Percentiles rank a stretch among this genome's conserved stretches.
Conservation (phyloP, 2,329 filamentous ascomycete genomes). For the Dactylonectria estremocensis region DNA sequence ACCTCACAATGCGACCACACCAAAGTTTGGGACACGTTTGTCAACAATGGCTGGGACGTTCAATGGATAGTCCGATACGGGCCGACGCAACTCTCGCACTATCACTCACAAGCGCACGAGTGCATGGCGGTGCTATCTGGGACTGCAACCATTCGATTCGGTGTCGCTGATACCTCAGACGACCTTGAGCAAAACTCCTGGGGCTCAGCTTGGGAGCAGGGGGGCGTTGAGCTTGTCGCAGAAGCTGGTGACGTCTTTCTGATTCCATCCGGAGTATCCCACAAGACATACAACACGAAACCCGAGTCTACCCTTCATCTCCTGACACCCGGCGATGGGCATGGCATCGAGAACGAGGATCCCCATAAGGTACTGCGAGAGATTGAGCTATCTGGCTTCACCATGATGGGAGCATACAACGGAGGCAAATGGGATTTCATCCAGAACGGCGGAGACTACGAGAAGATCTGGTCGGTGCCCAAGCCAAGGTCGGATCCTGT, state of each 20-base stretch:
- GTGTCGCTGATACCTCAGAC: slow-evolving; percentile 63
- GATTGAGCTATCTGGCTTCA: slow-evolving; percentile 53
- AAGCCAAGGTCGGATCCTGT: slow-evolving; percentile 41
- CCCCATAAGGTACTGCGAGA: slow-evolving; percentile 53
- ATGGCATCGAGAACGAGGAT: slow-evolving; percentile 55
- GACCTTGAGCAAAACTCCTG: slow-evolving; percentile 58
- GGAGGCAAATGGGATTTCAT: slow-evolving; percentile 43
- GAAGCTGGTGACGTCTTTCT: slow-evolving; percentile 71
- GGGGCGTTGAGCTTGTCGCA: slow-evolving; percentile 65
- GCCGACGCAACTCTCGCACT: slow-evolving; percentile 68
- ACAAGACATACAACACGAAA: slow-evolving; percentile 65
- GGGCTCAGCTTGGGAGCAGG: slow-evolving; percentile 59
- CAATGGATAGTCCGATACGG: slow-evolving; percentile 73
- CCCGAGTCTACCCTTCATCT: slow-evolving; percentile 53
- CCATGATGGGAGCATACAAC: slow-evolving; percentile 65
- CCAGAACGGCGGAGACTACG: slow-evolving; percentile 38
- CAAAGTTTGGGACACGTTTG: not conserved
- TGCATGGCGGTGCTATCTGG: slow-evolving; percentile 71
- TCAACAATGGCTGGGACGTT: slow-evolving; percentile 65
- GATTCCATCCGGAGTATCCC: slow-evolving; percentile 69
- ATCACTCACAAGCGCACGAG: slow-evolving; percentile 71
- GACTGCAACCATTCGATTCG: slow-evolving; percentile 67
- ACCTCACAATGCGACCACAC: not conserved
- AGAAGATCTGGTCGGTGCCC: slow-evolving; percentile 37
- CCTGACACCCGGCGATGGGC: slow-evolving; percentile 61